These are phyloP conservation scores for Ensete ventricosum DNA, from an alignment of 176 grass and related monocot genomes.

Conservation along the genomic window DNA sequence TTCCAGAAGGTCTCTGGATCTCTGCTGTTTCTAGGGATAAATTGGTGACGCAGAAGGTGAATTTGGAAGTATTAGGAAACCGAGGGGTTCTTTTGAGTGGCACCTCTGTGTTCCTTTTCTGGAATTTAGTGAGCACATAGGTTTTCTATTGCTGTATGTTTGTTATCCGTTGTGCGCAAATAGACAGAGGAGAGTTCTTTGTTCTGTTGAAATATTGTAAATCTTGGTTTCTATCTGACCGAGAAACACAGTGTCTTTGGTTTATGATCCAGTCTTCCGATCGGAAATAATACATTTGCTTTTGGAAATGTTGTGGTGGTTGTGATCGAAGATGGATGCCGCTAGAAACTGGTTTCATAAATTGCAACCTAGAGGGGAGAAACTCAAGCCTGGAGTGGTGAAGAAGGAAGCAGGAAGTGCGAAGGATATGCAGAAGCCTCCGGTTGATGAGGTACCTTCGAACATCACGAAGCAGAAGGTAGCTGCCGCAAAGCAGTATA, in stretches of 20 bases:
- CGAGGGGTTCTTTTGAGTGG: background rate
- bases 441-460: constrained; percentile 4
- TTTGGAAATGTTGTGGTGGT: background rate
- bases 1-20: background rate
- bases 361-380: background rate
- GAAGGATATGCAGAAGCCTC: constrained; percentile 2
- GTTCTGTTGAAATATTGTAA: background rate
- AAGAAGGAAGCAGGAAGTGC: background rate
- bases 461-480: constrained; percentile 15
- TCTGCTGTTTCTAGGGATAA: background rate
- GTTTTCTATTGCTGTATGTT: background rate
- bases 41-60: background rate
- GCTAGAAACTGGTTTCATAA: constrained; percentile 13
- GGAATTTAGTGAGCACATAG: background rate
- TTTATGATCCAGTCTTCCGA: background rate
- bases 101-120: background rate
- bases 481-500: constrained; percentile 20
- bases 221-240: background rate
- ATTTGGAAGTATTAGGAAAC: background rate
- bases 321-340: constrained; percentile 6
- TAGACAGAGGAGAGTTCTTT: background rate
- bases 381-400: background rate
- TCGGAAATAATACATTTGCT: background rate
- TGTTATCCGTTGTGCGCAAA: background rate
- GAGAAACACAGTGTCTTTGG: background rate